Percentiles rank a stretch among this genome's conserved stretches.
Conservation (phyloP, 352 stramenopile genomes). For the Phytophthora syringae region DNA sequence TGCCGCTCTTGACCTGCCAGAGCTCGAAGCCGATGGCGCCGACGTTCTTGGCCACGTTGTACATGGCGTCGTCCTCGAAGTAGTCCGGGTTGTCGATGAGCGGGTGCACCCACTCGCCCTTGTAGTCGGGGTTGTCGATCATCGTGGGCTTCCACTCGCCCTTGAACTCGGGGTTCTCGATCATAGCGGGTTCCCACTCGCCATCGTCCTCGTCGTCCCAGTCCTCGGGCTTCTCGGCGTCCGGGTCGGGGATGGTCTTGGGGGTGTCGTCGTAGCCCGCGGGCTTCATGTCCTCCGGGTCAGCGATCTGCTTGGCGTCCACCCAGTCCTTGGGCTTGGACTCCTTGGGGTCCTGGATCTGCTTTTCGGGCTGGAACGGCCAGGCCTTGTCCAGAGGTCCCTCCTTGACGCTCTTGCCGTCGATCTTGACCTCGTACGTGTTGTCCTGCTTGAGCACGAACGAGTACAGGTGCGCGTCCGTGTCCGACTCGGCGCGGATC, state of each 20-base stretch:
- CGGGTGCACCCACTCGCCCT: constrained; percentile 97
- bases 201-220: constrained; percentile 99
- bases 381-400: constrained; percentile 95
- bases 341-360: constrained; percentile 97
- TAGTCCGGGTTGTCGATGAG: constrained; percentile 98
- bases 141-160: constrained; percentile 98
- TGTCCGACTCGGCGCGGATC: constrained; percentile 78
- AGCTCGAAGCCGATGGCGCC: constrained; percentile 99
- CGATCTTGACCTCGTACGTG: constrained; percentile 97
- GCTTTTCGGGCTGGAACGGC: constrained; percentile 95
- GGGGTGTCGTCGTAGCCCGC: constrained; percentile 99
- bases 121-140: constrained; percentile 99
- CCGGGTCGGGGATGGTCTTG: constrained; percentile 97
- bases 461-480: constrained; percentile 98
- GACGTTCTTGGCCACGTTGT: constrained; percentile 96
- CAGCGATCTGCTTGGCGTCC: constrained; percentile 95
- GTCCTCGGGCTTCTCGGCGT: constrained; percentile 98
- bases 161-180: constrained; percentile 98
- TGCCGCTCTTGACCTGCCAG: constrained; percentile 98
- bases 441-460: constrained; percentile 97
- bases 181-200: constrained; percentile 96
- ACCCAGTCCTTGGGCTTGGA: constrained; percentile 99
- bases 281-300: constrained; percentile 97
- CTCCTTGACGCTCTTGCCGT: constrained; percentile 94
- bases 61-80: constrained; percentile 94